phyloP scores from a whole-genome alignment of 805 yeast genomes.

The Priceomyces haplophilus region DNA sequence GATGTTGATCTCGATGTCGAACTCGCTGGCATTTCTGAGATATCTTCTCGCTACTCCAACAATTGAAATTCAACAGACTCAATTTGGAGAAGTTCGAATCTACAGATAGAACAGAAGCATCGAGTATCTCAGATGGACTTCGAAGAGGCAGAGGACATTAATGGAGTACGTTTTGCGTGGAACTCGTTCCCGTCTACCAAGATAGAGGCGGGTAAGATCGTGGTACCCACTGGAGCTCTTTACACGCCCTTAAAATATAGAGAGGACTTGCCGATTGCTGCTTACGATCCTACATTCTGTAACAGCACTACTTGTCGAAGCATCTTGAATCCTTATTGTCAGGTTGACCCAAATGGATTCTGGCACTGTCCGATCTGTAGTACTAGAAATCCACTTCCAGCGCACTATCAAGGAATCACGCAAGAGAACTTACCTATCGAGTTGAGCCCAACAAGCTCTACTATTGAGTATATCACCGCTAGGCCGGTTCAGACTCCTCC shows the following conservation, averaged over 20 bases:
- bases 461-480: constrained; percentile 80
- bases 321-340: constrained; percentile 83
- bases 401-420: constrained; percentile 73
- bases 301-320: constrained; percentile 61
- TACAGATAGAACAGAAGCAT: background rate
- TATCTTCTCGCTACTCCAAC: background rate
- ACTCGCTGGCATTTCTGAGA: constrained; percentile 1
- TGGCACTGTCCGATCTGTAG: constrained; percentile 89
- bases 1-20: constrained; percentile 4
- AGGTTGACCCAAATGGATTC: constrained; percentile 69
- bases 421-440: constrained; percentile 81
- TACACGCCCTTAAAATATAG: constrained; percentile 90
- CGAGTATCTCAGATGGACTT: constrained; percentile 28
- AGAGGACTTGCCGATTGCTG: constrained; percentile 71
- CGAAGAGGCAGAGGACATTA: constrained; percentile 43
- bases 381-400: constrained; percentile 74
- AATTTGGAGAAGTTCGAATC: background rate
- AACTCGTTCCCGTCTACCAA: constrained; percentile 83
- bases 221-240: constrained; percentile 90
- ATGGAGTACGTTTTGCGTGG: constrained; percentile 50
- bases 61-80: background rate
- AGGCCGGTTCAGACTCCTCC: constrained; percentile 86
- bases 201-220: constrained; percentile 84
- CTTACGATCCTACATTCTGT: constrained; percentile 84
- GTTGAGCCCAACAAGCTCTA: constrained; percentile 61